phyloP scores from a whole-genome alignment of 345 rosid genomes.

The Lenwebbia sp. region DNA sequence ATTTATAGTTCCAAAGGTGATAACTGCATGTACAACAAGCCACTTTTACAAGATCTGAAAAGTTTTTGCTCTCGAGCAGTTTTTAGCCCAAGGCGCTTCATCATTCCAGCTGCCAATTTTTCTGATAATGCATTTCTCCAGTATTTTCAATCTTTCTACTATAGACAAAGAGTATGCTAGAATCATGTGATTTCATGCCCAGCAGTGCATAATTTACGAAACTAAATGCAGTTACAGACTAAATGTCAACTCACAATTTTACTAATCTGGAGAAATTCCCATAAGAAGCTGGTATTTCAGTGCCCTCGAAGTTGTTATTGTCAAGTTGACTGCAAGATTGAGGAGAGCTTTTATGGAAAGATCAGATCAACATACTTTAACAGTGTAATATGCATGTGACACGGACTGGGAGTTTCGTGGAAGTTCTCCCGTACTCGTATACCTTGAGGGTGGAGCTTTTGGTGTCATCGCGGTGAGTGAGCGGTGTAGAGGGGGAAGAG shows the following conservation, averaged over 20 bases:
- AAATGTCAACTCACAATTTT: slow-evolving; percentile 41
- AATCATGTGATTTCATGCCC: neutral
- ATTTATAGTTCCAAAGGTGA: neutral
- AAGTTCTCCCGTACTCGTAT: too few relatives aligned
- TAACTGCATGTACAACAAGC: neutral
- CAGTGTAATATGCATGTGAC: neutral
- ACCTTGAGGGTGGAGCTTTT: too few relatives aligned
- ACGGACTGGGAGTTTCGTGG: too few relatives aligned
- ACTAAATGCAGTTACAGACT: neutral
- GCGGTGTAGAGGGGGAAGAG: too few relatives aligned
- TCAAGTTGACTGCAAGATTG: slow-evolving; percentile 68
- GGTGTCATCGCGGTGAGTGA: too few relatives aligned
- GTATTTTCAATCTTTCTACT: neutral
- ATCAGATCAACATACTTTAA: neutral
- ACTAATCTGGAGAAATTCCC: slow-evolving; percentile 38
- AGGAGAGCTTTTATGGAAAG: neutral
- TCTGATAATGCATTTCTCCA: neutral
- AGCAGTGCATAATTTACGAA: neutral
- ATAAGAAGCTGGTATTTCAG: slow-evolving; percentile 59
- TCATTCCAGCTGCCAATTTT: neutral
- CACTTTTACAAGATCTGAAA: neutral
- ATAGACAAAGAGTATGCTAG: neutral
- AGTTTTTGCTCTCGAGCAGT: neutral
- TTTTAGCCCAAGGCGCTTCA: neutral
- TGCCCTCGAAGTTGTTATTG: slow-evolving; percentile 66